phyloP scores from a whole-genome alignment of 371 early-diverging fungal species.

The Polyrhizophydium stewartii region DNA sequence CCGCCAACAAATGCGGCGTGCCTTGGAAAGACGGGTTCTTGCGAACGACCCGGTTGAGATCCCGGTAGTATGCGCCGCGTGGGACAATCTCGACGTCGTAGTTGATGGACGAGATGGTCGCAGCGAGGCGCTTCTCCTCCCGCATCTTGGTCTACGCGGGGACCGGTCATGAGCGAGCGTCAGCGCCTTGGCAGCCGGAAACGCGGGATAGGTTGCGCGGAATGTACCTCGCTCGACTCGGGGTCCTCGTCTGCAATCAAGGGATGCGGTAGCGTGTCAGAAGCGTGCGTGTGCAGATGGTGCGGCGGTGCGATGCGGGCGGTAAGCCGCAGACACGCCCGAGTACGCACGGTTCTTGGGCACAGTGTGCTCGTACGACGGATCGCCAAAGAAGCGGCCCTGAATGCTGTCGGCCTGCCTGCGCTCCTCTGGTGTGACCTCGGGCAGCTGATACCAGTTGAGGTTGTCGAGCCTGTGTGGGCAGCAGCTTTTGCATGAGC shows the following conservation, averaged over 20 bases:
- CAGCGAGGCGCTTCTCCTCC: conserved; percentile 46
- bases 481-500: neutral
- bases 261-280: too few species aligned
- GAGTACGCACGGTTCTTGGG: conserved; percentile 12
- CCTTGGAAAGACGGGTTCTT: conserved; percentile 39
- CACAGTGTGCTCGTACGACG: conserved; percentile 38
- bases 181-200: too few species aligned
- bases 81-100: conserved; percentile 45
- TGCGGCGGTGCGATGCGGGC: too few species aligned
- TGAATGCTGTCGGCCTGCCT: conserved; percentile 20
- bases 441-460: conserved; percentile 48
- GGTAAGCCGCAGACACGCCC: too few species aligned
- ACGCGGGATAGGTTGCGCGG: too few species aligned
- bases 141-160: neutral
- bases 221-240: too few species aligned
- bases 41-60: conserved; percentile 27
- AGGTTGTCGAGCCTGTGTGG: conserved; percentile 35
- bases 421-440: conserved; percentile 37
- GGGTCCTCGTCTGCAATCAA: too few species aligned
- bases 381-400: conserved; percentile 43
- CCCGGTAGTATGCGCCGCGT: conserved; percentile 44
- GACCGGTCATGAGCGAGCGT: too few species aligned
- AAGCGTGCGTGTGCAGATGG: too few species aligned
- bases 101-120: conserved; percentile 36
- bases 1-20: too few species aligned